A percentile compares a stretch with the other conserved stretches of the same genome.
Evolutionary conservation across 2,329 filamentous ascomycete genomes (phyloP).

Genomic region (Monosporascus ibericus): DNA sequence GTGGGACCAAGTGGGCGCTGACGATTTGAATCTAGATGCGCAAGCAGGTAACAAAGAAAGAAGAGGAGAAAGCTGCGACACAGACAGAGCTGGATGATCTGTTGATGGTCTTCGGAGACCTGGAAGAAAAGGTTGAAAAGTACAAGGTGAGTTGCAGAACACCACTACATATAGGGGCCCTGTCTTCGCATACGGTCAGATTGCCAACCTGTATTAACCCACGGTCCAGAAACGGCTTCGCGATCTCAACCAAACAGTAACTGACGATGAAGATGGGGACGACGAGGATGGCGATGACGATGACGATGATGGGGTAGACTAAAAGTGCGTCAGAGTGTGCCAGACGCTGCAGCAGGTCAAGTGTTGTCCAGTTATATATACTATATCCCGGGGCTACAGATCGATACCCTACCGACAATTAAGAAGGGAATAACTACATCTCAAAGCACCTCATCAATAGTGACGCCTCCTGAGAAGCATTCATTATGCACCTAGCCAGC

Average conservation of each 20-base stretch:
- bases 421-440: neutral
- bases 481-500: neutral
- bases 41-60: conserved; percentile 38
- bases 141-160: conserved; percentile 58
- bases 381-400: neutral
- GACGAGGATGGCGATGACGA: conserved; percentile 45
- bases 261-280: conserved; percentile 63
- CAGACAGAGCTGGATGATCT: conserved; percentile 76
- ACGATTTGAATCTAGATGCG: conserved; percentile 17
- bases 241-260: conserved; percentile 63
- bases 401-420: neutral
- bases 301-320: conserved; percentile 25
- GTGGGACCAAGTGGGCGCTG: conserved; percentile 4
- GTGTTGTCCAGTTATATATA: neutral
- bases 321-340: conserved; percentile 3
- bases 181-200: neutral
- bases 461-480: no score
- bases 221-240: conserved; percentile 49
- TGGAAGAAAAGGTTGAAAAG: conserved; percentile 69
- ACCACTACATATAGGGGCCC: neutral
- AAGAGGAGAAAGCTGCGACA: conserved; percentile 55
- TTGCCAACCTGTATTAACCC: neutral
- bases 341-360: neutral
- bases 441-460: no score
- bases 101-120: conserved; percentile 72